A percentile compares a stretch with the other conserved stretches of the same genome.
Conservation (phyloP, 2,329 filamentous ascomycete genomes). For the Pseudopyricularia javanii region DNA sequence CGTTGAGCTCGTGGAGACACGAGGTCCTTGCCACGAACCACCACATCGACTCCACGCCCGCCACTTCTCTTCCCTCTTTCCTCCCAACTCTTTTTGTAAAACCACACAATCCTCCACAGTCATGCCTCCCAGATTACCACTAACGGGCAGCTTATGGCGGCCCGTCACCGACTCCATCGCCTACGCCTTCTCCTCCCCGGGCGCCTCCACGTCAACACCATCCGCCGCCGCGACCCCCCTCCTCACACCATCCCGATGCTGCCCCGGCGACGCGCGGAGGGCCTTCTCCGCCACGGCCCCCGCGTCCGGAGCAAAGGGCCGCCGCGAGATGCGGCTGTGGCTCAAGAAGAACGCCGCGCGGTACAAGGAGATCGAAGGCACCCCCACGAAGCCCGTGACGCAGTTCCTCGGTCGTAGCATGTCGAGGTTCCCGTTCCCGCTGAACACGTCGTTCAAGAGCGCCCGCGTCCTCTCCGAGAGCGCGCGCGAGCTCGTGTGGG, state of each 20-base stretch:
- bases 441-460: constrained; percentile 59
- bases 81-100: constrained; percentile 15
- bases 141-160: constrained; percentile 16
- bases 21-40: not conserved
- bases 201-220: not conserved
- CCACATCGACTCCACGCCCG: not conserved
- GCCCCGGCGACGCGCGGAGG: not conserved
- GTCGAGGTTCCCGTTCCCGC: constrained; percentile 51
- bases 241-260: not conserved
- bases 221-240: not conserved
- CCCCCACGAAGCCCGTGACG: not conserved
- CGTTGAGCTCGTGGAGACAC: not conserved
- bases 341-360: not conserved
- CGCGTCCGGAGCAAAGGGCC: not conserved
- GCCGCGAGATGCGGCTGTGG: not conserved
- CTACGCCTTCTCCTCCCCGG: constrained; percentile 9
- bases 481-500: constrained; percentile 62
- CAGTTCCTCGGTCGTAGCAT: not conserved
- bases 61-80: not conserved
- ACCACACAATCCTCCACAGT: constrained; percentile 17
- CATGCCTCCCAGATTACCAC: constrained; percentile 21
- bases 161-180: constrained; percentile 13
- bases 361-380: not conserved
- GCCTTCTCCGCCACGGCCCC: constrained; percentile 2
- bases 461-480: constrained; percentile 62